phyloP scores from a whole-genome alignment of 306 rosid species.

The Cicer bijugum region DNA sequence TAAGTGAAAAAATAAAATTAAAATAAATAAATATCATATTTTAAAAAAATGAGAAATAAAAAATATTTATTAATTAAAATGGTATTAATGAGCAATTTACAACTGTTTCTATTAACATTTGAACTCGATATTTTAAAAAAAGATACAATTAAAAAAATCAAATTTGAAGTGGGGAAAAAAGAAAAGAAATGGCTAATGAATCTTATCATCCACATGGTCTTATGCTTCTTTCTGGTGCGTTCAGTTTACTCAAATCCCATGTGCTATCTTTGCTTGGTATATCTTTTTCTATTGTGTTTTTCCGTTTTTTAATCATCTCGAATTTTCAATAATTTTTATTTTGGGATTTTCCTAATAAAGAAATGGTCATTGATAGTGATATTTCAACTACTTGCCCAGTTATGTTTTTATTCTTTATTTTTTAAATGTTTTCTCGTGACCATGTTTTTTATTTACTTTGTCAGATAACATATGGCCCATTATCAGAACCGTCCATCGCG shows the following conservation, averaged over 20 bases:
- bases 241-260: slow-evolving; percentile 69
- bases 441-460: slow-evolving; percentile 39
- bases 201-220: slow-evolving; percentile 72
- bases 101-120: no score
- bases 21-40: neutral
- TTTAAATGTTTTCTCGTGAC: slow-evolving; percentile 46
- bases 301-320: slow-evolving; percentile 26
- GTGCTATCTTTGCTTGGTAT: slow-evolving; percentile 64
- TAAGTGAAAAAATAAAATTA: neutral
- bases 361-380: slow-evolving; percentile 74
- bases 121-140: no score
- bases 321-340: slow-evolving; percentile 39
- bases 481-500: slow-evolving; percentile 58
- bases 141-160: neutral
- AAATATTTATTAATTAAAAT: no score
- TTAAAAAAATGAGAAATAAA: no score
- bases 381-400: slow-evolving; percentile 72
- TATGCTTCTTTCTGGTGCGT: slow-evolving; percentile 59
- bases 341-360: slow-evolving; percentile 51
- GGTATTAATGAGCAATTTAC: no score
- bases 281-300: slow-evolving; percentile 38
- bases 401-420: slow-evolving; percentile 50
- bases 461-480: slow-evolving; percentile 45
- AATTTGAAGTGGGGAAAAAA: neutral
- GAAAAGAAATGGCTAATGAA: slow-evolving; percentile 42